Evolutionary conservation across 2,329 filamentous ascomycete genomes (phyloP).

Genomic region (Ophiostoma sp.): DNA sequence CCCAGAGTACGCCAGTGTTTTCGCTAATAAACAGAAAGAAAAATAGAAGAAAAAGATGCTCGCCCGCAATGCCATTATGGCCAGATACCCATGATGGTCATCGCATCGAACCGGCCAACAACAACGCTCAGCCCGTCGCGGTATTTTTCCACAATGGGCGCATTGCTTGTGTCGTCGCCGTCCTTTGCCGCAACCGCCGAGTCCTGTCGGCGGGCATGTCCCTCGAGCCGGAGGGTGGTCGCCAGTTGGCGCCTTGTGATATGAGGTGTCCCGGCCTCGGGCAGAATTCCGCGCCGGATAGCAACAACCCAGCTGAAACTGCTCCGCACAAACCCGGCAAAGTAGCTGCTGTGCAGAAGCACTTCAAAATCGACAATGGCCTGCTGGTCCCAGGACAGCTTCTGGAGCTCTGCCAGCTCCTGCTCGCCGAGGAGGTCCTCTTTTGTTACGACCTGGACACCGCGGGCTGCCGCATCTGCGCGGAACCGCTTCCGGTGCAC

Average conservation of each 20-base stretch:
- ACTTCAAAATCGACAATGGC: conserved; percentile 25
- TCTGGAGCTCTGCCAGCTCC: conserved; percentile 31
- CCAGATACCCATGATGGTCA: conserved; percentile 24
- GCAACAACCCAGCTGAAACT: conserved; percentile 24
- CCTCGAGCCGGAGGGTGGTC: not conserved
- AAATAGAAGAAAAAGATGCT: not conserved
- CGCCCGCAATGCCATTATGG: conserved; percentile 13
- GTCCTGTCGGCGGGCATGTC: conserved; percentile 12
- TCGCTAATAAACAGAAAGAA: not conserved
- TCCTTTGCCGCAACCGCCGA: not conserved
- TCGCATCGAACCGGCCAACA: conserved; percentile 22
- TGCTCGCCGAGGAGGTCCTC: conserved; percentile 34
- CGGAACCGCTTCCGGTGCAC: conserved; percentile 32
- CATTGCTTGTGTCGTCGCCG: not conserved
- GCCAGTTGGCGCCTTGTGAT: not conserved
- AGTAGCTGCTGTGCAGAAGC: conserved; percentile 22
- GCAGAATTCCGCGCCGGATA: conserved; percentile 21
- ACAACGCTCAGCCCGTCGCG: conserved; percentile 23
- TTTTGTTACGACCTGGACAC: conserved; percentile 35
- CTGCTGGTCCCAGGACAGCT: conserved; percentile 33
- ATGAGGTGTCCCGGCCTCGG: conserved; percentile 19
- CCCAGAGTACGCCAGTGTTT: not conserved
- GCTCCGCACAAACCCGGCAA: conserved; percentile 23
- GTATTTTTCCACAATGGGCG: conserved; percentile 23
- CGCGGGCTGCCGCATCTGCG: conserved; percentile 30